Conservation (phyloP, 108 stramenopile genomes). For the Stephanodiscus minutulus region DNA sequence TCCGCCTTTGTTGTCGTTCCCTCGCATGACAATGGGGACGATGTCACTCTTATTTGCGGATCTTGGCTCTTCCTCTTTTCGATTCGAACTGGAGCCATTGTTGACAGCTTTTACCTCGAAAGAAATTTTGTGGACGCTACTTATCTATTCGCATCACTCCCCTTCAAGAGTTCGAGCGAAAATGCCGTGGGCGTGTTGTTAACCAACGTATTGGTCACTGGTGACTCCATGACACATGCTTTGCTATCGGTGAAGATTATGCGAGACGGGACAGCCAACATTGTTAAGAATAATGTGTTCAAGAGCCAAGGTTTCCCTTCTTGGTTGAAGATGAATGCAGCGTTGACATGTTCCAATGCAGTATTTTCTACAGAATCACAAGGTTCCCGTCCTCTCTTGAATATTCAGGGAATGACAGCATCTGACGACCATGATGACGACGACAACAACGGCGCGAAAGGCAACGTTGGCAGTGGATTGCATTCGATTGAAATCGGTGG, state of each 20-base stretch:
- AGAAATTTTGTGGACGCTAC: background rate
- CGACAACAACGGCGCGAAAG: background rate
- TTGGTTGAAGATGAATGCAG: conserved; percentile 16
- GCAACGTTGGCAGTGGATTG: background rate
- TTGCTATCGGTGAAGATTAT: conserved; percentile 11
- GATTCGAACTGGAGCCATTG: conserved; percentile 11
- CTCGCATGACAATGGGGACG: background rate
- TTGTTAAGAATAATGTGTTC: conserved; percentile 15
- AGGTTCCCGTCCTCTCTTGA: background rate
- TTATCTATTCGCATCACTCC: conserved; percentile 27
- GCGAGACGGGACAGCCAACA: conserved; percentile 13
- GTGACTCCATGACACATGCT: background rate
- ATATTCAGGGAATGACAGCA: background rate
- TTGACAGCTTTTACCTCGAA: conserved; percentile 4
- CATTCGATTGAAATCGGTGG: conserved; percentile 20
- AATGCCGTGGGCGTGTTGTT: background rate
- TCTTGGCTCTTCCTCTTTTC: conserved; percentile 32
- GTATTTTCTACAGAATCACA: background rate
- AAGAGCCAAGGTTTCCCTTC: no score
- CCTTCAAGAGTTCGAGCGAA: conserved; percentile 11
- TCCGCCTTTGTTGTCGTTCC: conserved; percentile 13
- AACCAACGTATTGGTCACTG: conserved; percentile 21
- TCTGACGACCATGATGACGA: no score
- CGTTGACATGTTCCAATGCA: conserved; percentile 10
- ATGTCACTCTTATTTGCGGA: background rate